Evolutionary conservation across 345 rosid species (phyloP).

Genomic region (Turritis glabra): DNA sequence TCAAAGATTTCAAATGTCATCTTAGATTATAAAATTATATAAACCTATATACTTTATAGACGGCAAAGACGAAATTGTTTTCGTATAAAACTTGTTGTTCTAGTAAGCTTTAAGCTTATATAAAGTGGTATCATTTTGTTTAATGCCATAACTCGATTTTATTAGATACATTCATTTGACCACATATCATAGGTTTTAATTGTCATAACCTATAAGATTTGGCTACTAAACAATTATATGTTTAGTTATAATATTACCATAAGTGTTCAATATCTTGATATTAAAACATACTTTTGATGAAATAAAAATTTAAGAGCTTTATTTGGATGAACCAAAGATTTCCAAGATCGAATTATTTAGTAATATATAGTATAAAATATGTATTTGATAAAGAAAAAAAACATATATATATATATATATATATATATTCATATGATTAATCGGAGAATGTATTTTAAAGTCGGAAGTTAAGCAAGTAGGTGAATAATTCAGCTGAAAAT

Average conservation of each 20-base stretch:
- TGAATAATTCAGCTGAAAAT: constrained; percentile 13
- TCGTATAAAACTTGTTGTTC: too few relatives aligned
- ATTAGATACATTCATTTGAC: neutral
- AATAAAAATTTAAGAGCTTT: neutral
- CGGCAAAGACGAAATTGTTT: too few relatives aligned
- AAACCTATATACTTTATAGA: too few relatives aligned
- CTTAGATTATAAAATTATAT: neutral
- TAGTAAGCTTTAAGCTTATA: neutral
- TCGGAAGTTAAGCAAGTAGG: neutral
- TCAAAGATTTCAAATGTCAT: neutral
- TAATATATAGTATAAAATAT: too few relatives aligned
- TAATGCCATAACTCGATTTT: neutral
- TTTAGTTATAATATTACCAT: neutral
- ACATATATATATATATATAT: too few relatives aligned
- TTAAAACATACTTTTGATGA: neutral
- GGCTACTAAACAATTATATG: neutral
- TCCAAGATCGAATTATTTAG: neutral
- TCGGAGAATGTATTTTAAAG: neutral
- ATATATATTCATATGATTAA: neutral
- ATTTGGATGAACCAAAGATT: neutral
- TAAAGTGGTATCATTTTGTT: neutral
- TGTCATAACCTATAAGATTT: neutral
- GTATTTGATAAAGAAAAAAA: too few relatives aligned
- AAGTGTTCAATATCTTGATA: neutral
- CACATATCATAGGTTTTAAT: neutral